Evolutionary conservation across 148 eudicot genomes (phyloP), one percentile per base, ranked within the genome.

Genomic region (Gaultheria prostrata): DNA sequence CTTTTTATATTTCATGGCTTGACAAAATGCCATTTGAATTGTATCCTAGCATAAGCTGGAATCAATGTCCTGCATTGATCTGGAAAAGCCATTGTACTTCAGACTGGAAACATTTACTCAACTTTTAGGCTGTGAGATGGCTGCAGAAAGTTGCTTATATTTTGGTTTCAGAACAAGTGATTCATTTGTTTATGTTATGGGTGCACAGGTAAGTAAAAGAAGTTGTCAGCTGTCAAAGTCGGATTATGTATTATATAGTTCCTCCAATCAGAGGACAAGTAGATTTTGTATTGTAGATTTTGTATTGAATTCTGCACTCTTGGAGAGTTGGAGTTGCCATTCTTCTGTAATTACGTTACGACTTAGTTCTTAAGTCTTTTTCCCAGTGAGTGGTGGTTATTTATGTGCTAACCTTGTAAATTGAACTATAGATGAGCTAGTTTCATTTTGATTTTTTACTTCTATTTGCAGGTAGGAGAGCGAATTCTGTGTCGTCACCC

Each of bases 401-500:
- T 67, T 67, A 67, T 67, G 73, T 67, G 73, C 17, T 30, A 21
- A 30, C 32, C 3, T 75, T 75, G 53, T 9, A 7, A 75, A 24
- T 75, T 43, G 3, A 12, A 0, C 8, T 33, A 32, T 54, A 32
- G 32, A 30, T 6, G 13, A 57, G 46, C 53, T 14, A 53, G 65
- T 32, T 77, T 53, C 45, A 32, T 53, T 51, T 17, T 73, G 18
- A 3, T 14, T 51, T 45, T 20, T 70, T 73, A 35, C 50, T 70
- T 50, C 13, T 32, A n/a, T 81, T 85, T 32, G 28, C 87, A 97
- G 99, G 95, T 81, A 71, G 92, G 85, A 51, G 97, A 97, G 85
- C 89, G 98, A 74, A 91, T 97, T 70, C 88, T 97, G n/a, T 97
- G 99, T 83, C 97, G 99, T 54, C 99, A 97, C 84, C 99, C 99